Evolutionary conservation across 1,139 yeast species (phyloP).

Genomic region (Hanseniaspora sp.): DNA sequence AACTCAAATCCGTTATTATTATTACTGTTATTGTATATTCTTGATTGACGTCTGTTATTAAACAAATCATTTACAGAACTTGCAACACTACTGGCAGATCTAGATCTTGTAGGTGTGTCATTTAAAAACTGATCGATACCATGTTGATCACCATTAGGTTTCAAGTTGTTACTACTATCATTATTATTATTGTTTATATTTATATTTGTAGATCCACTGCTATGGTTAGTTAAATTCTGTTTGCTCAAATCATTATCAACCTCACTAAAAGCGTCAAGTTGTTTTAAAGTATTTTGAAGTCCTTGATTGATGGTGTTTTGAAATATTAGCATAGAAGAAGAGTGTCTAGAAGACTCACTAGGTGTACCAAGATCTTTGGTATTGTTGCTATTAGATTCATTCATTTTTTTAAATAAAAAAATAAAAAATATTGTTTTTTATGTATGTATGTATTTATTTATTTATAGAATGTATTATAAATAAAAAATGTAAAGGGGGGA

Average conservation of each 20-base stretch:
- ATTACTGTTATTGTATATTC: neutral
- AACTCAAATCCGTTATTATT: neutral
- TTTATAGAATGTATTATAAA: neutral
- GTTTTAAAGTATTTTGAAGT: slow-evolving; percentile 5
- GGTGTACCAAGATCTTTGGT: neutral
- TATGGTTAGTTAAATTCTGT: neutral
- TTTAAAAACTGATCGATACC: neutral
- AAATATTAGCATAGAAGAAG: slow-evolving; percentile 8
- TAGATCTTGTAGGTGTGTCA: neutral
- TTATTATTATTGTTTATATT: neutral
- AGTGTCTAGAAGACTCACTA: neutral
- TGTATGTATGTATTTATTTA: too few species aligned
- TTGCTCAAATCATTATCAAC: neutral
- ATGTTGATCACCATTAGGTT: neutral
- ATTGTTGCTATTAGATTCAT: neutral
- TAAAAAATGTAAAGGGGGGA: too few species aligned
- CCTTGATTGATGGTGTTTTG: slow-evolving; percentile 10
- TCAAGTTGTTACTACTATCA: neutral
- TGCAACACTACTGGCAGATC: slow-evolving; percentile 12
- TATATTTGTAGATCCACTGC: neutral
- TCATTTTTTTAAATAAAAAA: neutral
- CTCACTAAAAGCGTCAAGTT: neutral
- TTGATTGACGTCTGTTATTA: neutral
- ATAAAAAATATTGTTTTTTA: too few species aligned
- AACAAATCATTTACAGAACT: slow-evolving; percentile 12